A percentile compares a stretch with the other conserved stretches of the same genome.
phyloP scores from a whole-genome alignment of 352 stramenopile genomes.

The Globisporangium cylindrosporum region DNA sequence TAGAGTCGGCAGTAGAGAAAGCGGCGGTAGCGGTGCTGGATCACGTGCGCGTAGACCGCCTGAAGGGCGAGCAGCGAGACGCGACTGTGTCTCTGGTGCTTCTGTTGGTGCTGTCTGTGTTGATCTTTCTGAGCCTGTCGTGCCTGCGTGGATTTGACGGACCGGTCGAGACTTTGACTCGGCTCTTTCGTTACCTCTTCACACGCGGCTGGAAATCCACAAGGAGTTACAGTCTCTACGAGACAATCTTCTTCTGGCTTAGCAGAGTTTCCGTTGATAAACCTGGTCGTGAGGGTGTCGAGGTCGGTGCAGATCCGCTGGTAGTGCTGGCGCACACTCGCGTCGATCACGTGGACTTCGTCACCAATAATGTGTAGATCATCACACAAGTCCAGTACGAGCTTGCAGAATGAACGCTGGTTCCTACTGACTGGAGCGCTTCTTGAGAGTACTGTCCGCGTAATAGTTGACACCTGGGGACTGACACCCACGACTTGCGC shows the following conservation, averaged over 20 bases:
- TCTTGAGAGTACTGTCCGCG: neutral
- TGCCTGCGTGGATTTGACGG: too few relatives aligned
- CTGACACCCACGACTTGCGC: neutral
- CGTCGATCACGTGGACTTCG: neutral
- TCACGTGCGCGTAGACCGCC: constrained; percentile 20
- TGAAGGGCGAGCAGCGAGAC: constrained; percentile 16
- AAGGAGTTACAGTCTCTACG: neutral
- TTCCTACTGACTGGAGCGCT: neutral
- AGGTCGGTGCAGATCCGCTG: neutral
- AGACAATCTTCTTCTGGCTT: neutral
- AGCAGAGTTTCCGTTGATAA: neutral
- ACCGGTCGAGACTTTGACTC: neutral
- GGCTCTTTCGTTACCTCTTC: neutral
- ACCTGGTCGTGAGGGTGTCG: constrained; percentile 2
- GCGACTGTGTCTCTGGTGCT: constrained; percentile 11
- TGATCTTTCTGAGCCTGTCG: too few relatives aligned
- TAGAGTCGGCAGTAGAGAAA: constrained; percentile 25
- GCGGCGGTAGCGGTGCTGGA: constrained; percentile 24
- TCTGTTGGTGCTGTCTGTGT: neutral
- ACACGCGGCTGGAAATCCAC: neutral
- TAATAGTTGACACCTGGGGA: neutral
- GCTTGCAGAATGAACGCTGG: neutral
- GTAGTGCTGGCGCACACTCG: neutral
- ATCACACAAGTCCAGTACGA: neutral
- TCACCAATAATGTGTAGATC: neutral